These are phyloP conservation scores for Naganishia sp. DNA, from an alignment of 1,284 basidiomycete species.

Conservation along the genomic window DNA sequence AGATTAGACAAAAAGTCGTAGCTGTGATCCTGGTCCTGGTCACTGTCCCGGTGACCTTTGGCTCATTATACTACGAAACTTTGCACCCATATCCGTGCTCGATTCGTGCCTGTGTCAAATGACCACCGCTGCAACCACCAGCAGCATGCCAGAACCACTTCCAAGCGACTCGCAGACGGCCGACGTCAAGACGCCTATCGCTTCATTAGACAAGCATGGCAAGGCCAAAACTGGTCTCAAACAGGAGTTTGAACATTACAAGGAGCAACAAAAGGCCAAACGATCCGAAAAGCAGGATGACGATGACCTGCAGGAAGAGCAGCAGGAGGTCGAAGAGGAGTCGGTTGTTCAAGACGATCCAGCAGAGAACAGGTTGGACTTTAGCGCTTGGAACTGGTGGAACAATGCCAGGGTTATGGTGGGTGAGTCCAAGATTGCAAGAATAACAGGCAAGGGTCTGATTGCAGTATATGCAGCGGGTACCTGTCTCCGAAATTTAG, in stretches of 20 bases:
- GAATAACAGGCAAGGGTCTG: not conserved
- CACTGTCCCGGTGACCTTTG: no score
- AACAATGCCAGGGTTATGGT: conserved; percentile 27
- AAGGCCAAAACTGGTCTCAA: conserved; percentile 14
- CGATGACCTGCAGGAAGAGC: not conserved
- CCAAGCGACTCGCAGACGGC: not conserved
- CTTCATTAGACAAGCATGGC: conserved; percentile 16
- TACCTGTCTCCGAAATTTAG: conserved; percentile 27
- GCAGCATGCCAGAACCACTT: not conserved
- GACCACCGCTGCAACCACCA: no score
- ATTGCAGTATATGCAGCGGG: conserved; percentile 12
- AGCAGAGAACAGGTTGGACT: conserved; percentile 12
- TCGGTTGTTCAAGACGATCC: not conserved
- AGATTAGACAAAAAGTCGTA: no score
- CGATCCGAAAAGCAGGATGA: not conserved
- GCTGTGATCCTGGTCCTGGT: no score
- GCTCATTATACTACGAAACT: no score
- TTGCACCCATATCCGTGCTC: no score
- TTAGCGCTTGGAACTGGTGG: conserved; percentile 28
- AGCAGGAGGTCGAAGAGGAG: conserved; percentile 1
- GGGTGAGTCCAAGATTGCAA: conserved; percentile 1
- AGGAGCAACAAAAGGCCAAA: conserved; percentile 7
- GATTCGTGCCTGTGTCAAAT: no score
- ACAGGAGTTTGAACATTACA: conserved; percentile 21
- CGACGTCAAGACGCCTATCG: conserved; percentile 21